Conservation (phyloP, 2,329 filamentous ascomycete species). For the Xylariaceae sp. region DNA sequence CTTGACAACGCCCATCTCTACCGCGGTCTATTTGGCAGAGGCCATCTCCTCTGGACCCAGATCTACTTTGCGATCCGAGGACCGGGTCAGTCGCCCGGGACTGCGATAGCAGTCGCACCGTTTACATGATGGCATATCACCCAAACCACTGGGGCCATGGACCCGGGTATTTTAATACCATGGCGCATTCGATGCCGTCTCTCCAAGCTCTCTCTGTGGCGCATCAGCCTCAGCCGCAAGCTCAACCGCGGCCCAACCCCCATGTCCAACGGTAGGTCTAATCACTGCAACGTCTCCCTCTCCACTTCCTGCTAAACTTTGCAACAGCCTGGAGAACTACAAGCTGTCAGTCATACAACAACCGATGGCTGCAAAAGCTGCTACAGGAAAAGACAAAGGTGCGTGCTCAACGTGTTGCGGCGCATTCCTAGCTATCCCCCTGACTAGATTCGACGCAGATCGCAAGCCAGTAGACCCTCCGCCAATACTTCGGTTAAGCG, state of each 20-base stretch:
- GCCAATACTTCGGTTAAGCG: conserved; percentile 67
- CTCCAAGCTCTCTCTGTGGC: conserved; percentile 13
- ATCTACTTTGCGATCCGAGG: not conserved
- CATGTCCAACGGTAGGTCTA: conserved; percentile 17
- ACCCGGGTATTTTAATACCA: conserved; percentile 20
- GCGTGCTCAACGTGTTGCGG: conserved; percentile 1
- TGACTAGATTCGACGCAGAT: conserved; percentile 36
- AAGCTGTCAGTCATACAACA: conserved; percentile 23
- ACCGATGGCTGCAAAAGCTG: conserved; percentile 22
- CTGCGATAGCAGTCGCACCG: too few species aligned
- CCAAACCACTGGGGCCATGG: conserved; percentile 18
- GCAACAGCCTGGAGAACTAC: conserved; percentile 18
- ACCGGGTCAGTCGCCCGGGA: not conserved
- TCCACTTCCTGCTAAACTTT: too few species aligned
- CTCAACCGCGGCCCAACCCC: conserved; percentile 4
- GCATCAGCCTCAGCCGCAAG: conserved; percentile 16
- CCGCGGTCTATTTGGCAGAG: conserved; percentile 1
- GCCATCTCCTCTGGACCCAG: too few species aligned
- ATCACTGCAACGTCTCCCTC: too few species aligned
- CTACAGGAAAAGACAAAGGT: conserved; percentile 26
- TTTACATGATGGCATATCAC: conserved; percentile 20
- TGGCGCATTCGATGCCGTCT: conserved; percentile 18
- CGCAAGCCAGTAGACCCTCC: conserved; percentile 85
- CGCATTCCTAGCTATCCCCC: conserved; percentile 3
- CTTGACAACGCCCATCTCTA: conserved; percentile 1